Evolutionary conservation across 495 filamentous ascomycete species (phyloP), one percentile per base, ranked within the genome.

Genomic region (Rusavskia elegans): DNA sequence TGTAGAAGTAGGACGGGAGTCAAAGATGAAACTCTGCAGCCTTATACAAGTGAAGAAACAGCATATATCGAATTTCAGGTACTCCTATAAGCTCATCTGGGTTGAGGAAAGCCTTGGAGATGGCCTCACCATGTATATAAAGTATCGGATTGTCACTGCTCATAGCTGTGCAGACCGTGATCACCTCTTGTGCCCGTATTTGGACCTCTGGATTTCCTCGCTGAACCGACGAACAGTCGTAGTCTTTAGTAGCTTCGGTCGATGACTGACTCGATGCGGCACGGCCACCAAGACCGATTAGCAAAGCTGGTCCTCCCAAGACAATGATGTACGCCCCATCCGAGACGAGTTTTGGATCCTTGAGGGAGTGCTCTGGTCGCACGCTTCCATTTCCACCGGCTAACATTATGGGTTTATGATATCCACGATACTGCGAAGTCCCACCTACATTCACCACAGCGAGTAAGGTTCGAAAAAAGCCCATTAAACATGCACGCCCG

Each of bases 331-430:
- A 83, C 39, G 87, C 85, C 8, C 87, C 89, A 20, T 87, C 77
- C 54, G 80, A 78, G 11, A 97, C 90, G 55, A 85, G 71, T 13
- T 76, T 71, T 2, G 79, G 76, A 53, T 82, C 71, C 66, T 98
- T 98, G 45, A 93, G 73, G 5, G 92, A 89, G 64, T 95, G 84
- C 59, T 89, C 81, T 0, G 92, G 90, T 52, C 93, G 68, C n/a
- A 97, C 89, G n/a, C 85, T 94, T 36, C 92, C 93, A 42, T 95
- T 77, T 62, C 93, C 92, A 55, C 92, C 93, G 52, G 93, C 92
- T 70, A 98, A 83, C 89, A 98, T 95, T 65, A 98, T 96, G 7
- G 92, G 92, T 68, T 98, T 98, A 71, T 96, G 90, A 59, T 94
- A 98, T 16, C 92, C 92, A 58, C 93, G 74, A 46, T 85, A 68